phyloP scores from a whole-genome alignment of 83 land plant genomes.

The Picea abies region DNA sequence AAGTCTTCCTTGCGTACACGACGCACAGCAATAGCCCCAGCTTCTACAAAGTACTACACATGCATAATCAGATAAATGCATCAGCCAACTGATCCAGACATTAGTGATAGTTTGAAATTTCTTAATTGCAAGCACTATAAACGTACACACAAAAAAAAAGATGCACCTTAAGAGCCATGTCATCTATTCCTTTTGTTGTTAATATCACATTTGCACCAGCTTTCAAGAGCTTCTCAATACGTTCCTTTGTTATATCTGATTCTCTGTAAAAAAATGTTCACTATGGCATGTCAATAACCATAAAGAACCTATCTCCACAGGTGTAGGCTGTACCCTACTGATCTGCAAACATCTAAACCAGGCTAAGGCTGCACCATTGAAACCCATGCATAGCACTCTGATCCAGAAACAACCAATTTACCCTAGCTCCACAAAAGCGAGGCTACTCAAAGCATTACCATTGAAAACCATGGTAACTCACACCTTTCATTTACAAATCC shows the following conservation, averaged over 20 bases:
- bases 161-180: constrained; percentile 94
- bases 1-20: constrained; percentile 95
- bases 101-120: neutral
- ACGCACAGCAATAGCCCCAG: constrained; percentile 97
- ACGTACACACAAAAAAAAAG: neutral
- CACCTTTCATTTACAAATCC: neutral
- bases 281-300: neutral
- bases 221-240: constrained; percentile 94
- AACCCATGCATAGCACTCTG: neutral
- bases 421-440: neutral
- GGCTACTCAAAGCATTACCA: neutral
- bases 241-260: constrained; percentile 95
- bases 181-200: constrained; percentile 98
- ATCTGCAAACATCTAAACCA: neutral
- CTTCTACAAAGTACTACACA: constrained; percentile 93
- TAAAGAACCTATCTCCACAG: neutral
- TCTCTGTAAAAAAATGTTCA: constrained; percentile 54
- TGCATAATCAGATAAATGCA: neutral
- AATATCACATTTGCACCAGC: constrained; percentile 99
- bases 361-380: neutral
- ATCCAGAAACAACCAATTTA: neutral
- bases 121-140: neutral
- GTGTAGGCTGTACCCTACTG: neutral
- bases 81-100: neutral
- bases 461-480: neutral